Conservation (phyloP, 441 rosid genomes). For the Aleurites moluccanus region DNA sequence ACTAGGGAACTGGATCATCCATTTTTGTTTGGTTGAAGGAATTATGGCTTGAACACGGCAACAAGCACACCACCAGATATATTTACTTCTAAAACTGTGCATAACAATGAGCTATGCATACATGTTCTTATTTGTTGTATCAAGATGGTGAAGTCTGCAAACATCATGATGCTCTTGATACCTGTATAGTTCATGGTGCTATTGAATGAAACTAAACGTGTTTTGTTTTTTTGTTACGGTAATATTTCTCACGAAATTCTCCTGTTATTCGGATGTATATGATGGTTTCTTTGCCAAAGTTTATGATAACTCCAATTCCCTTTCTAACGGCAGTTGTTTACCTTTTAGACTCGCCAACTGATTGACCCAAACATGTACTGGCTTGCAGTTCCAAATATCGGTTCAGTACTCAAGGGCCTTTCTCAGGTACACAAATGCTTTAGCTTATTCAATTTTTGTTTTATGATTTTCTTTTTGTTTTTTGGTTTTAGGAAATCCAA, state of each 20-base stretch:
- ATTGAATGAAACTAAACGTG: neutral
- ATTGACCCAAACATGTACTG: conserved; percentile 87
- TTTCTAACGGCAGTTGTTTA: conserved; percentile 21
- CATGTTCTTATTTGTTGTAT: neutral
- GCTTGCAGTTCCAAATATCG: no score
- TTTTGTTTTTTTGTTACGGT: neutral
- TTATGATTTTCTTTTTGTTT: neutral
- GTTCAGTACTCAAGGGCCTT: no score
- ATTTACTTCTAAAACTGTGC: no score
- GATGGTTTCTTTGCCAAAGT: neutral
- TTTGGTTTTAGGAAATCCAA: neutral
- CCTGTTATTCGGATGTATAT: conserved; percentile 6
- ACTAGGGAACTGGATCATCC: no score
- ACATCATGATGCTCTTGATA: neutral
- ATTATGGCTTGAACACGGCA: neutral
- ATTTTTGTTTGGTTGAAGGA: neutral
- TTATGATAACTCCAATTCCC: conserved; percentile 1
- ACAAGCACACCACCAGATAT: no score
- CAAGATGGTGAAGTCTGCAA: neutral
- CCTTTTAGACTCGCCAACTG: conserved; percentile 77
- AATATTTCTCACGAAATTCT: no score
- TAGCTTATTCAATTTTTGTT: neutral
- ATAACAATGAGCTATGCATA: neutral
- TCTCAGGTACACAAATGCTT: conserved; percentile 55
- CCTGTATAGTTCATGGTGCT: neutral